Base-by-base conservation (phyloP, 1,139 yeast species). In the Suhomyces taliae region DNA sequence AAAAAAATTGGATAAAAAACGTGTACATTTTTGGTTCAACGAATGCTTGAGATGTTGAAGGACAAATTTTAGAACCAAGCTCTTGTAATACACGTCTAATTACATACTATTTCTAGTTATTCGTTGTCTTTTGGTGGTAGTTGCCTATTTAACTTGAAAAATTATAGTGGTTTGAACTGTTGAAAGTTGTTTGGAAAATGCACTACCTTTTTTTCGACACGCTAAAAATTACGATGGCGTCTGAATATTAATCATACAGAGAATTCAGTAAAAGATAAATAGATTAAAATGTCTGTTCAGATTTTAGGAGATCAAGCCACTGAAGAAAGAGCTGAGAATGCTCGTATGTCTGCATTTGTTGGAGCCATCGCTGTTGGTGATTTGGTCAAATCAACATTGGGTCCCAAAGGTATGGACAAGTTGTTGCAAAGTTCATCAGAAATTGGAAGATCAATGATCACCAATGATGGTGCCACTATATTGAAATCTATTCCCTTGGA, bases 321-420 rank as follows among this genome's bases (percentile, higher is more conserved):
- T 8, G 99, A 93, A 69, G 99, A 93, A 70, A 82, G 98, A 59
- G 99, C 95, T 36, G 99, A 93, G 69, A 91, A 91, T 71, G 99
- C 99, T 45, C 90, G 98, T 73, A 78, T 90, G 74, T 88, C 97
- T 10, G 91, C 99, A 4, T 93, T 93, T 70, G 96, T 93, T 19
- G 99, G 99, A 43, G 99, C 99, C 54, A 93, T 93, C 66, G 99
- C 99, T 37, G 99, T 93, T 27, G 99, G 98, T 43, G 99, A 93
- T 67, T 78, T 93, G 53, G 98, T 93, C 40, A 93, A 95, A 69
- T 84, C 97, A 33, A 95, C 99, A 3, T 75, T 93, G 56, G 99
- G 99, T 9, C 99, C 99, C 54, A 93, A 93, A 67, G 99, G 99
- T 52, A 93, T 93, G 98, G 99, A 93, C 69, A 93, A 93, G 66